A percentile compares a stretch with the other conserved stretches of the same genome.
Evolutionary conservation across 305 asterid species (phyloP).

Genomic region (Salvia sclarea): DNA sequence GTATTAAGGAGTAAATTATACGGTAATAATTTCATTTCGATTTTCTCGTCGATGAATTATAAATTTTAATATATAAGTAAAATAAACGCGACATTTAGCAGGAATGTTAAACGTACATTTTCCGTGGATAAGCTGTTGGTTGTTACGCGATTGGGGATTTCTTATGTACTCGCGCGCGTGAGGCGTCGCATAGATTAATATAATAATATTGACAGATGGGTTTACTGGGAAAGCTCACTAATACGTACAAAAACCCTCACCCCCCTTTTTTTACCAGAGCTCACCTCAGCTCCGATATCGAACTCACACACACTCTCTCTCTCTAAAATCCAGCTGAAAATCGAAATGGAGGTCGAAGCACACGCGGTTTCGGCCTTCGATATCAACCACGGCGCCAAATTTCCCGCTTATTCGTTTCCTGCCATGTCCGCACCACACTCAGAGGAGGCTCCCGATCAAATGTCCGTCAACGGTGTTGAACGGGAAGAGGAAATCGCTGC

Average conservation of each 20-base stretch:
- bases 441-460: slow-evolving; percentile 19
- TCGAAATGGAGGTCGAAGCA: slow-evolving; percentile 58
- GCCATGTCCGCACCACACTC: slow-evolving; percentile 27
- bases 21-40: no score
- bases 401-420: slow-evolving; percentile 31
- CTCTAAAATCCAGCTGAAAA: slow-evolving; percentile 2
- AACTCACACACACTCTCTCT: slow-evolving; percentile 9
- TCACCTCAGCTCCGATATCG: background rate
- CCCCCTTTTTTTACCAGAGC: background rate
- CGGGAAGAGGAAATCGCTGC: slow-evolving; percentile 25
- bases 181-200: background rate
- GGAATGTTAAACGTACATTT: no score
- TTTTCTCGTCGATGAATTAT: no score
- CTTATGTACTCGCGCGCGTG: slow-evolving; percentile 10
- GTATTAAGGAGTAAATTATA: no score
- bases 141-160: slow-evolving; percentile 9
- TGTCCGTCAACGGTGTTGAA: slow-evolving; percentile 27
- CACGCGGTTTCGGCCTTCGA: slow-evolving; percentile 42
- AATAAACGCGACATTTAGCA: no score
- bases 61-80: no score
- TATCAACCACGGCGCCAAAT: slow-evolving; percentile 30
- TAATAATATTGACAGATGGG: slow-evolving; percentile 25
- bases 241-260: slow-evolving; percentile 32
- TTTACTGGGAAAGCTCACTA: slow-evolving; percentile 24
- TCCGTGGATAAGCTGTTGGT: background rate